Evolutionary conservation across 2,329 filamentous ascomycete species (phyloP).

Genomic region (Coniella vitis): DNA sequence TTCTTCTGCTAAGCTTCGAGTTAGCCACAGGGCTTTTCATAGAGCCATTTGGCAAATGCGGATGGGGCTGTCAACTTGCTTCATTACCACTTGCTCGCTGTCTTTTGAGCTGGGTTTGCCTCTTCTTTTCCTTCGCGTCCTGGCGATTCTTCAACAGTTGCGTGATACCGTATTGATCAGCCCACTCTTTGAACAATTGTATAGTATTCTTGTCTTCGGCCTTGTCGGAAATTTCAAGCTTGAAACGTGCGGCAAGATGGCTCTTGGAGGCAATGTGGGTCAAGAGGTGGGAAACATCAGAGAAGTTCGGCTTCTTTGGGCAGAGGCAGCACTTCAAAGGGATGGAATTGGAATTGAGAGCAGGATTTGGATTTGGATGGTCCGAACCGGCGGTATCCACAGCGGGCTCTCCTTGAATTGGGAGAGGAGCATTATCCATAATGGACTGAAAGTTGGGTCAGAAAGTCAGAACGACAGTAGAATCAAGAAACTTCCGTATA

Average conservation of each 20-base stretch:
- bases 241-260: conserved; percentile 81
- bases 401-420: not conserved
- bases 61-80: not conserved
- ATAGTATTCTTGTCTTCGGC: conserved; percentile 57
- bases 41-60: not conserved
- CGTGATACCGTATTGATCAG: conserved; percentile 62
- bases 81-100: not conserved
- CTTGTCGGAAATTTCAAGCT: conserved; percentile 63
- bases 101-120: conserved; percentile 7
- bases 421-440: conserved; percentile 5
- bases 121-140: conserved; percentile 64
- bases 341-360: conserved; percentile 34
- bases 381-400: not conserved
- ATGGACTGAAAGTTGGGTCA: not conserved
- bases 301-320: conserved; percentile 72
- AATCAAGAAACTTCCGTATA: not conserved
- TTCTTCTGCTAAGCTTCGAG: conserved; percentile 5
- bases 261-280: conserved; percentile 90
- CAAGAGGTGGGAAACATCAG: conserved; percentile 83
- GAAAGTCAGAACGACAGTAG: not conserved
- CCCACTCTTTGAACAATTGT: conserved; percentile 72
- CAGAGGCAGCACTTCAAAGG: conserved; percentile 79
- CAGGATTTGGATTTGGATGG: conserved; percentile 41
- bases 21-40: not conserved
- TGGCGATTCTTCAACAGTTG: conserved; percentile 71